phyloP scores from a whole-genome alignment of 2,329 filamentous ascomycete genomes.

The Elsinoe australis region DNA sequence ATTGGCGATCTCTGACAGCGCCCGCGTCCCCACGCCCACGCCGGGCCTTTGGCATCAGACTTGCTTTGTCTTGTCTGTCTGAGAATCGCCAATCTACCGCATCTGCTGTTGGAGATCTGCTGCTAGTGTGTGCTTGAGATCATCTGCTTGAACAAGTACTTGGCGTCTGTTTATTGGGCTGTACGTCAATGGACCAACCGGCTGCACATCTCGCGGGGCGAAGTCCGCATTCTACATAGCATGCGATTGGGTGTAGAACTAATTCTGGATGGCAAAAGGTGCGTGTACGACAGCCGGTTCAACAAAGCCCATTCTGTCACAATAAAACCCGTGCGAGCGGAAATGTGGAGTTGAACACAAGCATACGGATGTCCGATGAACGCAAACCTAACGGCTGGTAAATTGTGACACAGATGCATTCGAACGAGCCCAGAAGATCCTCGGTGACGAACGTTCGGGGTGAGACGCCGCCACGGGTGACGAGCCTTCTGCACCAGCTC shows the following conservation, averaged over 20 bases:
- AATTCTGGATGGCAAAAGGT: too few species aligned
- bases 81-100: background rate
- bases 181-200: too few species aligned
- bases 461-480: conserved; percentile 3
- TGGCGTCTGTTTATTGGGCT: too few species aligned
- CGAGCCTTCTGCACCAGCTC: background rate
- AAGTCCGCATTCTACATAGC: too few species aligned
- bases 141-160: too few species aligned
- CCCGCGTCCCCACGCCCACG: conserved; percentile 5
- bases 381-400: conserved; percentile 7
- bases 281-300: too few species aligned
- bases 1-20: conserved; percentile 2
- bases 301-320: too few species aligned
- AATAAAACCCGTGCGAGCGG: too few species aligned
- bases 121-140: too few species aligned
- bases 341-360: background rate
- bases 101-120: background rate
- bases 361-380: conserved; percentile 11
- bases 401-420: conserved; percentile 7
- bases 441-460: conserved; percentile 8
- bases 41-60: background rate
- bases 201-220: too few species aligned
- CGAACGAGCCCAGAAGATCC: conserved; percentile 7
- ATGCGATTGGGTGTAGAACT: too few species aligned
- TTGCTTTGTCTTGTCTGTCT: background rate